Evolutionary conservation across 768 basidiomycete genomes (phyloP).

Genomic region (Lentinula aciculospora): DNA sequence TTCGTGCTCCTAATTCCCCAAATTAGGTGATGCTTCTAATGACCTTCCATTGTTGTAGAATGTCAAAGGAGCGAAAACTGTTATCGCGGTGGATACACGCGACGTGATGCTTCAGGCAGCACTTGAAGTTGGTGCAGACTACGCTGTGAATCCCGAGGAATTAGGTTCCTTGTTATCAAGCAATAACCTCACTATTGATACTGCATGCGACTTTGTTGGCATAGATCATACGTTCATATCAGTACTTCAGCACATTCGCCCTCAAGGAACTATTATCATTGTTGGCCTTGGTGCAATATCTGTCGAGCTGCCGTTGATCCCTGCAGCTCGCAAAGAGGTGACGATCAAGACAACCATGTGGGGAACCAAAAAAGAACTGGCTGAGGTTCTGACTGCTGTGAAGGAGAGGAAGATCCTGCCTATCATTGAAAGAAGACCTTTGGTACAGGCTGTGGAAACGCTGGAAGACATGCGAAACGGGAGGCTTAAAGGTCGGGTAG

Average conservation of each 20-base stretch:
- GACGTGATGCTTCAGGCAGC: neutral
- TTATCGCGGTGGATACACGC: neutral
- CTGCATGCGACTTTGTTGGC: conserved; percentile 3
- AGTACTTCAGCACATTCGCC: neutral
- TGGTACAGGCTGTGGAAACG: neutral
- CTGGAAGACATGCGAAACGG: neutral
- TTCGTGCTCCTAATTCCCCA: neutral
- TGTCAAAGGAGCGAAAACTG: neutral
- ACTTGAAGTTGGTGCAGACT: neutral
- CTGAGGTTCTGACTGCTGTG: neutral
- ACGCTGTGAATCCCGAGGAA: neutral
- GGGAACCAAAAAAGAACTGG: neutral
- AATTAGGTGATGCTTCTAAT: neutral
- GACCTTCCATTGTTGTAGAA: neutral
- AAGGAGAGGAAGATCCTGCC: neutral
- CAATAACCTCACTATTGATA: neutral
- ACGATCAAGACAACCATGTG: neutral
- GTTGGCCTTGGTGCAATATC: neutral
- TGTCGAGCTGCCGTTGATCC: neutral
- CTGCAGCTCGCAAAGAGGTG: neutral
- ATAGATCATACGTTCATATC: neutral
- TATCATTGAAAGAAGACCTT: neutral
- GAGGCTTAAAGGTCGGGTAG: neutral
- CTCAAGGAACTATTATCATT: neutral
- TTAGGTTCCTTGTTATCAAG: neutral